phyloP scores from a whole-genome alignment of 2,329 filamentous ascomycete species.

The Ploettnerulaceae sp. region DNA sequence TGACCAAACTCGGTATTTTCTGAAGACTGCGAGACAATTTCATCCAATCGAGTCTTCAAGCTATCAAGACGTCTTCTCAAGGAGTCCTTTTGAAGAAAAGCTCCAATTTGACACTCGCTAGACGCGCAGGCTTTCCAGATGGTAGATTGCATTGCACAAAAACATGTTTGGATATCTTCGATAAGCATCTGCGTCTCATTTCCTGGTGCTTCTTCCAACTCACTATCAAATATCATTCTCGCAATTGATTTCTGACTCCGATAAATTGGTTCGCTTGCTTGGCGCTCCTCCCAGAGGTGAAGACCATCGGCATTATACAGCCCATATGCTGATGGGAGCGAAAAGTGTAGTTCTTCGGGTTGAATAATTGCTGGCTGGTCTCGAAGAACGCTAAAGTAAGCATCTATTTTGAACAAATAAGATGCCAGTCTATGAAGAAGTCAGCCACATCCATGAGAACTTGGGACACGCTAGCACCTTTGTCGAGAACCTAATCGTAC shows the following conservation, averaged over 20 bases:
- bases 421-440: slow-evolving; percentile 32
- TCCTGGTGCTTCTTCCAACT: not conserved
- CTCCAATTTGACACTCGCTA: slow-evolving; percentile 8
- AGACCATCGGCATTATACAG: slow-evolving; percentile 39
- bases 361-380: slow-evolving; percentile 34
- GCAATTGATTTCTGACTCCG: slow-evolving; percentile 24
- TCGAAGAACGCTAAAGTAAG: slow-evolving; percentile 35
- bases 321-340: slow-evolving; percentile 34
- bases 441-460: not conserved
- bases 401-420: slow-evolving; percentile 38
- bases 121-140: slow-evolving; percentile 17
- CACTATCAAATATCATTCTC: slow-evolving; percentile 16
- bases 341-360: slow-evolving; percentile 37
- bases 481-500: slow-evolving; percentile 35
- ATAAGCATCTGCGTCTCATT: slow-evolving; percentile 17
- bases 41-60: slow-evolving; percentile 18
- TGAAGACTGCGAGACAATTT: slow-evolving; percentile 13
- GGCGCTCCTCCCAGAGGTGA: slow-evolving; percentile 35
- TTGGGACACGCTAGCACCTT: slow-evolving; percentile 30
- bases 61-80: slow-evolving; percentile 19
- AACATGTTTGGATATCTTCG: slow-evolving; percentile 28
- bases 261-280: slow-evolving; percentile 33
- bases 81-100: slow-evolving; percentile 17
- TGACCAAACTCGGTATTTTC: slow-evolving; percentile 12
- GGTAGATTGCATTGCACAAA: slow-evolving; percentile 23